These are phyloP conservation scores for Maudiozyma turicensis DNA, from an alignment of 805 yeast genomes.

Conservation along the genomic window DNA sequence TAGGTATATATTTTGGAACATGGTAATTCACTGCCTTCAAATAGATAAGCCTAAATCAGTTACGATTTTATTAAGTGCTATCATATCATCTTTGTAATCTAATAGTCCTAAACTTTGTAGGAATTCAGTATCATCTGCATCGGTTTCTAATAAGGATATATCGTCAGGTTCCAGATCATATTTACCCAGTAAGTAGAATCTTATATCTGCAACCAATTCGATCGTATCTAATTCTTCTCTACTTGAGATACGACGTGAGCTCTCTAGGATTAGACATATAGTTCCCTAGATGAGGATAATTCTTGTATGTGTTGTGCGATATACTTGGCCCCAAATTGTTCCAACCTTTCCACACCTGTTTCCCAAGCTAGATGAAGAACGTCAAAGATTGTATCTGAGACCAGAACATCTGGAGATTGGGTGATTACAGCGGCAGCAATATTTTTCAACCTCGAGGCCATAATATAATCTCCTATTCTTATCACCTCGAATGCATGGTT, in stretches of 20 bases:
- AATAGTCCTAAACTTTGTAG: slow-evolving; percentile 15
- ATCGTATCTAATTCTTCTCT: slow-evolving; percentile 73
- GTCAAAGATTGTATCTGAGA: slow-evolving; percentile 39
- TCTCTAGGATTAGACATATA: slow-evolving; percentile 33
- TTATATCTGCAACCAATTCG: slow-evolving; percentile 68
- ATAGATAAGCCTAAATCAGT: slow-evolving; percentile 2
- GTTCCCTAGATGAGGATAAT: slow-evolving; percentile 32
- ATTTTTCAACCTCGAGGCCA: slow-evolving; percentile 55
- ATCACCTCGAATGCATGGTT: slow-evolving; percentile 46
- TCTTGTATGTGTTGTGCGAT: slow-evolving; percentile 42
- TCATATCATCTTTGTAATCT: slow-evolving; percentile 28
- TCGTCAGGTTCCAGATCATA: slow-evolving; percentile 25
- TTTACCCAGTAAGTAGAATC: slow-evolving; percentile 42
- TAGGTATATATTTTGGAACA: too few relatives aligned
- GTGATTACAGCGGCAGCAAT: slow-evolving; percentile 43
- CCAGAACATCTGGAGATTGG: slow-evolving; percentile 22
- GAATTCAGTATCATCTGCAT: slow-evolving; percentile 10
- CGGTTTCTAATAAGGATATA: slow-evolving; percentile 15
- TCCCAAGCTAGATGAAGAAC: slow-evolving; percentile 60
- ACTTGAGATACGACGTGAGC: slow-evolving; percentile 45
- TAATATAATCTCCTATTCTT: slow-evolving; percentile 44
- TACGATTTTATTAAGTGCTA: slow-evolving; percentile 31
- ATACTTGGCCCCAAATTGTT: slow-evolving; percentile 48
- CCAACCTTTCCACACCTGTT: slow-evolving; percentile 53
- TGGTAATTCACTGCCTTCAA: background rate